Evolutionary conservation across 768 basidiomycete genomes (phyloP).

Genomic region (Austroboletus festivus): DNA sequence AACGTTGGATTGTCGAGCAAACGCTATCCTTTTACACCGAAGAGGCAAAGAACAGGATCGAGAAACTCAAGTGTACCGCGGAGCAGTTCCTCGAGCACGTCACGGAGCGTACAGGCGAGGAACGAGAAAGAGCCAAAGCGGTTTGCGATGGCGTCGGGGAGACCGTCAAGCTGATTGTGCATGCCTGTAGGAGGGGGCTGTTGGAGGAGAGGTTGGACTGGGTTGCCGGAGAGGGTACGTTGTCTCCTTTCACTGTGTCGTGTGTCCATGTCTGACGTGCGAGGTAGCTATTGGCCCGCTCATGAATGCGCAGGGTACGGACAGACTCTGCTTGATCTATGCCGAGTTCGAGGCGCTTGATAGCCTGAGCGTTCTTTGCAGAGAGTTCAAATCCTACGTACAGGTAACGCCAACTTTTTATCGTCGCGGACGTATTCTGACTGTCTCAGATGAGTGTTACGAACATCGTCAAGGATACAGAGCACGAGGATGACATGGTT

Average conservation of each 20-base stretch:
- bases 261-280: not conserved
- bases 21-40: conserved; percentile 51
- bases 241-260: conserved; percentile 28
- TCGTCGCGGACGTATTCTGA: not conserved
- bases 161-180: conserved; percentile 49
- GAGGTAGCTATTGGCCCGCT: conserved; percentile 50
- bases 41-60: conserved; percentile 44
- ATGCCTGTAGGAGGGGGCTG: conserved; percentile 52
- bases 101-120: conserved; percentile 48
- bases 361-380: conserved; percentile 49
- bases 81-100: conserved; percentile 53
- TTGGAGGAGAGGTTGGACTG: conserved; percentile 44
- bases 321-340: conserved; percentile 53
- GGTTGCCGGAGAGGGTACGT: conserved; percentile 40
- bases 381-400: conserved; percentile 60
- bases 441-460: conserved; percentile 51
- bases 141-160: conserved; percentile 44
- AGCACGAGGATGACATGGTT: conserved; percentile 76
- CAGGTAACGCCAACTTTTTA: conserved; percentile 37
- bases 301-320: conserved; percentile 45
- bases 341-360: conserved; percentile 57
- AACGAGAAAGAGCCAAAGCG: conserved; percentile 49
- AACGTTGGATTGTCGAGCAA: conserved; percentile 49
- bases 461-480: conserved; percentile 60
- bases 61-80: conserved; percentile 36